phyloP scores from a whole-genome alignment of 2,329 filamentous ascomycete species.

The Elsinoe fawcettii region DNA sequence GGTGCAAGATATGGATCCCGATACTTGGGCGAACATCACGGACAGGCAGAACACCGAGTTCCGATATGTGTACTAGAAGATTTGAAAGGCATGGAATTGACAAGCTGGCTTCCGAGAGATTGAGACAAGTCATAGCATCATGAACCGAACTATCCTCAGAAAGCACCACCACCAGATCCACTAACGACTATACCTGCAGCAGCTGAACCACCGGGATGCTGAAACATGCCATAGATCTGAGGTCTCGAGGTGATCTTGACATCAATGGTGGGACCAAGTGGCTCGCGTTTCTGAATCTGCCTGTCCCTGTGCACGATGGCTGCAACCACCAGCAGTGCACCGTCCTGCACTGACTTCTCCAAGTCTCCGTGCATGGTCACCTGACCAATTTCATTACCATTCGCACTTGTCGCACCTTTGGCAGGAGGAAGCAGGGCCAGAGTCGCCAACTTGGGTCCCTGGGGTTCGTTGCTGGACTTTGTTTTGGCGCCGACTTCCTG shows the following conservation, averaged over 20 bases:
- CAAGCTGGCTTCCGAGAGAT: too few species aligned
- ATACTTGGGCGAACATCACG: conserved; percentile 8
- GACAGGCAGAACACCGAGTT: conserved; percentile 10
- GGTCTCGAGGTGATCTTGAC: neutral
- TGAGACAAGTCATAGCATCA: too few species aligned
- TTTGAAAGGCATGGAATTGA: too few species aligned
- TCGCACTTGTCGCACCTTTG: neutral
- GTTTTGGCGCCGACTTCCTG: neutral
- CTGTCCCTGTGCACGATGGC: conserved; percentile 7
- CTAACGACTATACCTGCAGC: neutral
- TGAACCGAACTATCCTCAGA: neutral
- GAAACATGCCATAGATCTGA: neutral
- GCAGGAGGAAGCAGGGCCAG: neutral
- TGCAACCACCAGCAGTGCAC: neutral
- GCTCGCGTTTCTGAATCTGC: neutral
- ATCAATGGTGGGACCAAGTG: conserved; percentile 1
- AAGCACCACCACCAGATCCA: neutral
- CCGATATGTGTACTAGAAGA: conserved; percentile 3
- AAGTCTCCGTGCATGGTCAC: neutral
- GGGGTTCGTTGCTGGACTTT: neutral
- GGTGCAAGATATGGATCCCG: neutral
- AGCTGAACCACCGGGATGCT: neutral
- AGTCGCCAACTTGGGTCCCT: neutral
- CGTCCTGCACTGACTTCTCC: neutral
- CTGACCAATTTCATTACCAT: neutral